Base-by-base conservation (phyloP, 2,329 filamentous ascomycete genomes). In the Claviceps sp. region DNA sequence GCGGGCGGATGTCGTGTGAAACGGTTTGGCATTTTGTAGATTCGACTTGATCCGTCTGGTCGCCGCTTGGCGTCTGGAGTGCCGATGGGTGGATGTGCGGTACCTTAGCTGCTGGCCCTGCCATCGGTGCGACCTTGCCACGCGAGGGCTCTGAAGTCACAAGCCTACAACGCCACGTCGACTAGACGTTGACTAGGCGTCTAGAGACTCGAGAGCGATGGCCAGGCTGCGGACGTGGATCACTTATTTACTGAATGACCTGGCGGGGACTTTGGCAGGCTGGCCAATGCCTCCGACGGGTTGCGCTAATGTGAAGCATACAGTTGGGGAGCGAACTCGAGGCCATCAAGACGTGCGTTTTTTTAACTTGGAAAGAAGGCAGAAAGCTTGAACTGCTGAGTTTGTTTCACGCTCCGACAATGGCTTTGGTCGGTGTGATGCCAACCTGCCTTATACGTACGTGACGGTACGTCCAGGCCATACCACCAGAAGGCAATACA, bases 101-200 rank as follows among this genome's bases (percentile, higher is more conserved):
- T 50, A 41, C 26, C 41, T 44, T 44, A 17, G 17, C 14, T 16
- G 41, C 30, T 44, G 40, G 30, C 14, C 24, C n/a, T 50, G 44
- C 26, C 42, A 49, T 53, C n/a, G 19, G 52, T 52, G 50, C 50
- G 47, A 50, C 50, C 44, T 55, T 50, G 53, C 19, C 56, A 58
- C 55, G 56, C 56, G 56, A 58, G 49, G 48, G 8, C 4, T 30
- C 26, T 30, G 53, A 47, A 37, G 50, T 55, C 53, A 57, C 52
- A 41, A 55, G 26, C 26, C 26, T 30, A 30, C 26, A 30, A 44
- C 55, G 56, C 54, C 56, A 57, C 55, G 48, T 45, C 42, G 39
- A 26, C 43, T 5, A 48, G n/a, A 22, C 22, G 22, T 22, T 1
- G 22, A 22, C 22, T 22, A 22, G 26, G 8, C 26, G 8, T 30